Conservation (phyloP, 2,329 filamentous ascomycete genomes). For the Tolypocladium tropicale region DNA sequence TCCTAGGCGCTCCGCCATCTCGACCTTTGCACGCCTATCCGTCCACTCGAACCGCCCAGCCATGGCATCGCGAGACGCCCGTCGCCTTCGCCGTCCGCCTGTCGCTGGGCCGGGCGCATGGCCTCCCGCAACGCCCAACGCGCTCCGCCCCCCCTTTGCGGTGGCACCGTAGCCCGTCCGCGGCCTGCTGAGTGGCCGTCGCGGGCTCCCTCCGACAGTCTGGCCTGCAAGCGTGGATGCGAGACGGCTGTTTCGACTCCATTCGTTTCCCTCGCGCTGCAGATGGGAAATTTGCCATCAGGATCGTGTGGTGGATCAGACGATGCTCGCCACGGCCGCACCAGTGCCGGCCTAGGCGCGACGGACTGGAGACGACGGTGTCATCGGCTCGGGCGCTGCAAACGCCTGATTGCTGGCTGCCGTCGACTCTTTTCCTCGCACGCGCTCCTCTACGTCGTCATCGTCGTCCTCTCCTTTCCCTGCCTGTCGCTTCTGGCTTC, state of each 20-base stretch:
- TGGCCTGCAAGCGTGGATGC: background rate
- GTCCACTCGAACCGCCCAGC: background rate
- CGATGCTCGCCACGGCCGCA: background rate
- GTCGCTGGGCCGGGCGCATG: background rate
- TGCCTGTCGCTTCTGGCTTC: background rate
- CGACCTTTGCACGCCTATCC: background rate
- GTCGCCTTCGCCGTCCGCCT: background rate
- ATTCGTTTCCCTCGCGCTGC: background rate
- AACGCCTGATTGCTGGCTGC: background rate
- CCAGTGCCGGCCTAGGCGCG: background rate
- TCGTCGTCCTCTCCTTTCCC: background rate
- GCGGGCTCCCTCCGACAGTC: background rate
- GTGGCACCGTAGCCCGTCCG: constrained; percentile 6
- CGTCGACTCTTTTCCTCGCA: background rate
- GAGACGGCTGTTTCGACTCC: background rate
- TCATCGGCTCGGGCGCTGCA: background rate
- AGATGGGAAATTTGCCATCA: background rate
- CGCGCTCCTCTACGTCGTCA: background rate
- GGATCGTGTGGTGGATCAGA: background rate
- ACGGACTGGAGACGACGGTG: background rate
- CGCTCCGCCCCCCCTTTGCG: constrained; percentile 4
- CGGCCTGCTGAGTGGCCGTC: constrained; percentile 5
- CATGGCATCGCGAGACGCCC: background rate
- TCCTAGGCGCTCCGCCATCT: background rate
- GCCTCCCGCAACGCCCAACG: constrained; percentile 2